phyloP scores from a whole-genome alignment of 768 basidiomycete species.

The Lentinus brumalis region DNA sequence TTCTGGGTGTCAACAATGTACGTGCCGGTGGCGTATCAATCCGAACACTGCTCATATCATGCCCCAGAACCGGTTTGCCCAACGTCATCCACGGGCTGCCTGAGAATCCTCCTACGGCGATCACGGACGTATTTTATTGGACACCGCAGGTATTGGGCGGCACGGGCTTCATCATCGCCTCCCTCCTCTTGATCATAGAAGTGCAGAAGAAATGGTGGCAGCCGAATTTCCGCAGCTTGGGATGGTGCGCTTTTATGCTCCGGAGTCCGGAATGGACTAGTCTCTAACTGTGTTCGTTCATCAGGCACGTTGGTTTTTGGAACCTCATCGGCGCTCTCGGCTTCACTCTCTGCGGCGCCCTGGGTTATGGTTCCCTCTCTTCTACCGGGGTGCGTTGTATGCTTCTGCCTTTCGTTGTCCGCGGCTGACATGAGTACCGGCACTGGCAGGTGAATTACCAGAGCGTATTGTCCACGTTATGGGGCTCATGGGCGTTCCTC shows the following conservation, averaged over 20 bases:
- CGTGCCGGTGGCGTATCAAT: conserved; percentile 2
- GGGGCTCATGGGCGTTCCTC: conserved; percentile 65
- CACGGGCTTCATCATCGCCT: conserved; percentile 55
- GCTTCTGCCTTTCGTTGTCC: not conserved
- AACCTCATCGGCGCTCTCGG: conserved; percentile 61
- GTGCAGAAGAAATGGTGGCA: conserved; percentile 57
- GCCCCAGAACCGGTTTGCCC: conserved; percentile 41
- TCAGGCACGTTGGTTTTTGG: conserved; percentile 46
- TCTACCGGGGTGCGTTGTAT: conserved; percentile 18
- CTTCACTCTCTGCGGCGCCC: conserved; percentile 58
- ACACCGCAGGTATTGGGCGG: conserved; percentile 66
- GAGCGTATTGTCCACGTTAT: conserved; percentile 56
- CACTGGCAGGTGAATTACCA: conserved; percentile 44
- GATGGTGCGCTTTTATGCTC: conserved; percentile 46
- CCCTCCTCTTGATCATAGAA: conserved; percentile 53
- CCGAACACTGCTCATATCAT: not conserved
- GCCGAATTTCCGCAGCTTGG: conserved; percentile 45
- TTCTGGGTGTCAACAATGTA: conserved; percentile 53
- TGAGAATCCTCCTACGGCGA: conserved; percentile 27
- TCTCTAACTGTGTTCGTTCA: not conserved
- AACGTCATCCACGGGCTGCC: conserved; percentile 39
- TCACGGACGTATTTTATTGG: conserved; percentile 57
- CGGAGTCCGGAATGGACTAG: no score
- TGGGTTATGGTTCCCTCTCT: conserved; percentile 46
- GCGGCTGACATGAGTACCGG: not conserved